These are phyloP conservation scores for Rehmannia glutinosa DNA, from an alignment of 257 asterid species.

Conservation along the genomic window DNA sequence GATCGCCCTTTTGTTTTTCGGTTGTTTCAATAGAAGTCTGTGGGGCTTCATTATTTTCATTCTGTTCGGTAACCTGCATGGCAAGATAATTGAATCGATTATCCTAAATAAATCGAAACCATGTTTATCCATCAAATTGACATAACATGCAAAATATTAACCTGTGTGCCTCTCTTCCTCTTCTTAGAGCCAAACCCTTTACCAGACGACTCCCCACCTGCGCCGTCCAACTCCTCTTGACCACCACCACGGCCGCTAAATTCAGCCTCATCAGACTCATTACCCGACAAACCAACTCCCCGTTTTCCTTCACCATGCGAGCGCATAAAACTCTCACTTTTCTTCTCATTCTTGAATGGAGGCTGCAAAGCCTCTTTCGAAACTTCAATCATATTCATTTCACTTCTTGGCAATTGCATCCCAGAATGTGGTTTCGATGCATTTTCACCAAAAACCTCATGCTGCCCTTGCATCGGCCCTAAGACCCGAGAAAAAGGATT, in stretches of 20 bases:
- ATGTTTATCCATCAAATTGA: not conserved
- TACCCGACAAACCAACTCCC: conserved; percentile 36
- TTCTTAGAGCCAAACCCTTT: conserved; percentile 55
- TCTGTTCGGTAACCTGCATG: conserved; percentile 39
- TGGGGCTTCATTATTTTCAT: conserved; percentile 38
- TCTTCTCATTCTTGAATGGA: conserved; percentile 47
- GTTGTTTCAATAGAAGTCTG: conserved; percentile 31
- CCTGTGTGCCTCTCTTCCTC: conserved; percentile 79
- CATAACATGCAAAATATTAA: conserved; percentile 3
- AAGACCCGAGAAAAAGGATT: conserved; percentile 38
- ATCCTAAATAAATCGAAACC: not conserved
- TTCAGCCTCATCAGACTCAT: conserved; percentile 66
- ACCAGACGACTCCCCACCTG: conserved; percentile 42
- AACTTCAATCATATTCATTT: conserved; percentile 31
- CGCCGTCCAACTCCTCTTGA: no score
- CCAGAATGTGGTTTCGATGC: no score
- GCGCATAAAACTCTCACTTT: conserved; percentile 26
- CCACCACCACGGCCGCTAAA: conserved; percentile 59
- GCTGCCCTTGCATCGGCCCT: conserved; percentile 42
- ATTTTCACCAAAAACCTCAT: conserved; percentile 39
- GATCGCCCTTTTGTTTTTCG: conserved; percentile 48
- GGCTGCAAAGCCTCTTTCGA: conserved; percentile 33
- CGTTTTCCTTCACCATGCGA: conserved; percentile 47
- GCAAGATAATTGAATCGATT: conserved; percentile 12
- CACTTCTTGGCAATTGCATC: conserved; percentile 23